phyloP scores from a whole-genome alignment of 106 monocot genomes.

The Allium cepa region DNA sequence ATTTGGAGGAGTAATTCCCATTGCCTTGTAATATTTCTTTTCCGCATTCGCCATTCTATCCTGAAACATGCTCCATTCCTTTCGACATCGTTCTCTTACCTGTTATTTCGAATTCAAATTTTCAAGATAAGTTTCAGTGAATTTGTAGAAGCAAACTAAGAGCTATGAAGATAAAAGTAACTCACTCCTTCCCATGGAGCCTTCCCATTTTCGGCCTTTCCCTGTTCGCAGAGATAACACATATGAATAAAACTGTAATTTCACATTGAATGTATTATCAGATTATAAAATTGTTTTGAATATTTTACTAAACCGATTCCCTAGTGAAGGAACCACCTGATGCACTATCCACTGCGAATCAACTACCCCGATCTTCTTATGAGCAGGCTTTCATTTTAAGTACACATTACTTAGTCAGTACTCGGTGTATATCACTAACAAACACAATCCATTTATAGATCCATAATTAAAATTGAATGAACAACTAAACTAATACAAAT shows the following conservation, averaged over 20 bases:
- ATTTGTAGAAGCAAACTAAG: no score
- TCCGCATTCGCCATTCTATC: constrained; percentile 38
- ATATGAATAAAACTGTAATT: neutral
- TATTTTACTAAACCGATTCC: constrained; percentile 33
- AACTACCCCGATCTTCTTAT: constrained; percentile 68
- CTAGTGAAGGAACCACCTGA: constrained; percentile 58
- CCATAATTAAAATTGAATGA: no score
- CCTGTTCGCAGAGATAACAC: constrained; percentile 11
- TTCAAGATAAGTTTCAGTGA: no score
- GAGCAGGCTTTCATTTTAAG: constrained; percentile 31
- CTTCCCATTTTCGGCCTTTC: constrained; percentile 29
- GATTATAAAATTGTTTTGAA: neutral
- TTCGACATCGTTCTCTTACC: constrained; percentile 41
- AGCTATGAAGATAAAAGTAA: neutral
- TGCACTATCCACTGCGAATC: constrained; percentile 70
- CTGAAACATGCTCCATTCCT: constrained; percentile 31
- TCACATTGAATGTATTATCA: neutral
- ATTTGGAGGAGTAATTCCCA: constrained; percentile 34
- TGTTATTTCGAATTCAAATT: constrained; percentile 1
- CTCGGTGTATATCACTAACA: no score
- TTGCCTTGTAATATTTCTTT: constrained; percentile 32
- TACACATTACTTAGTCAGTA: no score
- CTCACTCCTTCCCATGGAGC: constrained; percentile 49
- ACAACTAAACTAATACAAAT: no score
- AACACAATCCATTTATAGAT: no score